These are phyloP conservation scores for Tylopilus subfusipes DNA, from an alignment of 768 basidiomycete species.

Conservation along the genomic window DNA sequence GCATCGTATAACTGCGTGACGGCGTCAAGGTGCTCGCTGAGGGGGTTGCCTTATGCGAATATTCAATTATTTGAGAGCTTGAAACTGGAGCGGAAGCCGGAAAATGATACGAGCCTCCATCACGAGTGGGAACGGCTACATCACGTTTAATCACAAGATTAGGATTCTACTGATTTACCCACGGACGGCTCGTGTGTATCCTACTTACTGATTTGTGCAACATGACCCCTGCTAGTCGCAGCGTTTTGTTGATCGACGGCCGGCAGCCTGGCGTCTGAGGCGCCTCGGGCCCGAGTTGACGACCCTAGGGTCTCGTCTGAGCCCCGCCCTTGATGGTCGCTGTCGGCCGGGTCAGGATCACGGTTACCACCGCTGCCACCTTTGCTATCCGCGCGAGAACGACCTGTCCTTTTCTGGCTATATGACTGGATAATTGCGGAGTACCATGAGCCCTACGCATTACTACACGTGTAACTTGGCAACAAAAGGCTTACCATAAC, in stretches of 20 bases:
- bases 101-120: slow-evolving; percentile 16
- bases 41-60: slow-evolving; percentile 23
- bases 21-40: slow-evolving; percentile 27
- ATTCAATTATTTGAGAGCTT: slow-evolving; percentile 12
- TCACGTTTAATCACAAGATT: slow-evolving; percentile 16
- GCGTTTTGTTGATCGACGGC: slow-evolving; percentile 28
- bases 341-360: slow-evolving; percentile 34
- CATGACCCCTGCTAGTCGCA: slow-evolving; percentile 19
- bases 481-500: slow-evolving; percentile 60
- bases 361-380: slow-evolving; percentile 40
- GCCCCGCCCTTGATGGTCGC: slow-evolving; percentile 34
- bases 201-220: slow-evolving; percentile 29
- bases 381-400: slow-evolving; percentile 48
- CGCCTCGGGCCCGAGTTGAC: slow-evolving; percentile 53
- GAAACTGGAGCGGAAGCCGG: slow-evolving; percentile 9
- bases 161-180: slow-evolving; percentile 26
- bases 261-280: slow-evolving; percentile 57
- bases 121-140: slow-evolving; percentile 21
- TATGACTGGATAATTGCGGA: slow-evolving; percentile 52
- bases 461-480: background rate
- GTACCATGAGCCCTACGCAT: slow-evolving; percentile 12
- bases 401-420: slow-evolving; percentile 66
- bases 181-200: slow-evolving; percentile 12
- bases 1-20: slow-evolving; percentile 17
- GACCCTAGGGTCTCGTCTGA: slow-evolving; percentile 33